phyloP scores from a whole-genome alignment of 1,139 yeast genomes.

The Nakaseomyces glabratus region DNA sequence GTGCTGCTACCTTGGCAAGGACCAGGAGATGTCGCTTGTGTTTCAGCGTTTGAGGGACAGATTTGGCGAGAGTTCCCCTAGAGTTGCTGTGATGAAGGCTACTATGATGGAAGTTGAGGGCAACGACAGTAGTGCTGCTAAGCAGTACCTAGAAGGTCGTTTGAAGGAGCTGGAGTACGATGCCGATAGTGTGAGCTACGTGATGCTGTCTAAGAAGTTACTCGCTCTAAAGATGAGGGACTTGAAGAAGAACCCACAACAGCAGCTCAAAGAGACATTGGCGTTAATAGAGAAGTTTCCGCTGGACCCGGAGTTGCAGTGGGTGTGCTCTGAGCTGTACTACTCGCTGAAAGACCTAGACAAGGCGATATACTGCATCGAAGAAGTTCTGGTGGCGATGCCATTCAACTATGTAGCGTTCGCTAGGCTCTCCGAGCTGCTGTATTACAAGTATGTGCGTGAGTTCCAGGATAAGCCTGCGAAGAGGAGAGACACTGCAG shows the following conservation, averaged over 20 bases:
- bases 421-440: constrained; percentile 25
- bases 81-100: constrained; percentile 26
- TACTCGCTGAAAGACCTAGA: constrained; percentile 51
- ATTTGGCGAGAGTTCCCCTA: constrained; percentile 40
- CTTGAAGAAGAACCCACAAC: constrained; percentile 12
- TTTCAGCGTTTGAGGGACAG: constrained; percentile 59
- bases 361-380: constrained; percentile 55
- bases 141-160: constrained; percentile 26
- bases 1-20: constrained; percentile 54
- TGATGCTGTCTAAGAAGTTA: constrained; percentile 23
- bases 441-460: constrained; percentile 21
- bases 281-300: constrained; percentile 38
- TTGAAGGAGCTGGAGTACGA: constrained; percentile 26
- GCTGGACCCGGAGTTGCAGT: constrained; percentile 67
- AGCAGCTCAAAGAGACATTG: constrained; percentile 15
- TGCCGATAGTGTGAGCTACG: constrained; percentile 26
- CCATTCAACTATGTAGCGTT: constrained; percentile 71
- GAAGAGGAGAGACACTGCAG: constrained; percentile 9
- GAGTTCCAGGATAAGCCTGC: constrained; percentile 11
- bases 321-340: constrained; percentile 62
- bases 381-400: constrained; percentile 57
- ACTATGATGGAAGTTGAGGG: constrained; percentile 26
- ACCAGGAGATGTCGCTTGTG: constrained; percentile 58
- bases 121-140: constrained; percentile 18
- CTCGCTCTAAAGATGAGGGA: constrained; percentile 17